phyloP scores from a whole-genome alignment of 495 filamentous ascomycete species.

The Letharia lupina region DNA sequence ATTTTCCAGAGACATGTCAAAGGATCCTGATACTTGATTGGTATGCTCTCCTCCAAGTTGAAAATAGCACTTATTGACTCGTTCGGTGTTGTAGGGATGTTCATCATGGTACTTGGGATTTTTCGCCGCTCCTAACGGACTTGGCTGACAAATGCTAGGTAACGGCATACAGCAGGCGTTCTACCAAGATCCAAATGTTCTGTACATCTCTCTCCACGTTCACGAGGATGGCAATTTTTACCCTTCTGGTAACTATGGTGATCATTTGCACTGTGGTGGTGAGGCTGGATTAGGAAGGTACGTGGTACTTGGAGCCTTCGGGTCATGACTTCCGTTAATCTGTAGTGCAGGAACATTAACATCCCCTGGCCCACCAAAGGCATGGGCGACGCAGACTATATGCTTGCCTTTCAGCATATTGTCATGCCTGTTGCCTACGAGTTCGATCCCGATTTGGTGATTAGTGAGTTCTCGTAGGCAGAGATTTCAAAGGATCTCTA shows the following conservation, averaged over 20 bases:
- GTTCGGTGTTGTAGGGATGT: conserved; percentile 42
- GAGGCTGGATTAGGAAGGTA: conserved; percentile 64
- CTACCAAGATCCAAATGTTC: conserved; percentile 85
- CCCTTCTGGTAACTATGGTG: conserved; percentile 65
- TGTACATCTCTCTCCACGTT: conserved; percentile 96
- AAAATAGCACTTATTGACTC: neutral
- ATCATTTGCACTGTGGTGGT: conserved; percentile 65
- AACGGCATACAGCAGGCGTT: conserved; percentile 97
- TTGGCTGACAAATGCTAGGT: conserved; percentile 40
- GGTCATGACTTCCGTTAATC: neutral
- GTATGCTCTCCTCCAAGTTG: conserved; percentile 46
- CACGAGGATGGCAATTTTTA: conserved; percentile 78
- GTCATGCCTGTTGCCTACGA: conserved; percentile 96
- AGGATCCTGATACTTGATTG: conserved; percentile 93
- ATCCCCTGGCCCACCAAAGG: conserved; percentile 87
- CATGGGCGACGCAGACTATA: conserved; percentile 95
- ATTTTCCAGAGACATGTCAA: conserved; percentile 66
- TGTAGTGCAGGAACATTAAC: conserved; percentile 67
- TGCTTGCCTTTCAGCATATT: conserved; percentile 89
- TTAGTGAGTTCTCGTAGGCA: conserved; percentile 40
- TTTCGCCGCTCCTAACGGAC: neutral
- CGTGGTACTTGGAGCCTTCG: conserved; percentile 11
- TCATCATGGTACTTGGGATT: conserved; percentile 45
- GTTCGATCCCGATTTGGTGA: conserved; percentile 90
- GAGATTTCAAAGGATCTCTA: neutral